phyloP scores from a whole-genome alignment of 1,284 basidiomycete species.

The Testicularia cyperi region DNA sequence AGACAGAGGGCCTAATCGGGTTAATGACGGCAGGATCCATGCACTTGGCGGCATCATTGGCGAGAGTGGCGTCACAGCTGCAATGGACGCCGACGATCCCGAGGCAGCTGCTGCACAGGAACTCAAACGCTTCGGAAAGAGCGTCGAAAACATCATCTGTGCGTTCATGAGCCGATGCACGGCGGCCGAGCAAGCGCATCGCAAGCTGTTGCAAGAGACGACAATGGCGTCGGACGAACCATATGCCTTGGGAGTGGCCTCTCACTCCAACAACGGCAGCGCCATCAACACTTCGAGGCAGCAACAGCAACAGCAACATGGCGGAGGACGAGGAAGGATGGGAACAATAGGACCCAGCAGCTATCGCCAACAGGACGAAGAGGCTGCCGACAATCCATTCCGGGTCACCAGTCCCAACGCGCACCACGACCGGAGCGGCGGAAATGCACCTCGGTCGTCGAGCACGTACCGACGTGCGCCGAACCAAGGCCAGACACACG shows the following conservation, averaged over 20 bases:
- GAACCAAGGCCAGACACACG: constrained; percentile 4
- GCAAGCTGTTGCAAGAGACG: neutral
- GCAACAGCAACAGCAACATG: too few species aligned
- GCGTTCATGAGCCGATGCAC: constrained; percentile 51
- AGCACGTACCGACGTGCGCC: constrained; percentile 1
- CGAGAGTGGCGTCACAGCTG: constrained; percentile 30
- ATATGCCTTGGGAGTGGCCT: too few species aligned
- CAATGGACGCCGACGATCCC: constrained; percentile 44
- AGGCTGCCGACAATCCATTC: constrained; percentile 10
- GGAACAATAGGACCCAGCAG: neutral
- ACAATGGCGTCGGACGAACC: too few species aligned
- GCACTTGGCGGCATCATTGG: constrained; percentile 43
- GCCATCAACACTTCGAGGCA: too few species aligned
- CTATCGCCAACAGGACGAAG: neutral
- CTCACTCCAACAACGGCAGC: too few species aligned
- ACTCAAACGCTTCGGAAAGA: constrained; percentile 47
- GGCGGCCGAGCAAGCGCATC: constrained; percentile 3
- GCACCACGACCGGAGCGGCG: neutral
- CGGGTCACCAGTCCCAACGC: constrained; percentile 2
- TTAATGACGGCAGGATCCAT: constrained; percentile 38
- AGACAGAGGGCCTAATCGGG: constrained; percentile 39
- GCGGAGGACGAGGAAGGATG: too few species aligned
- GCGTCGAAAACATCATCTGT: constrained; percentile 54
- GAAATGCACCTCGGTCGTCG: neutral
- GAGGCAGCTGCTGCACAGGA: constrained; percentile 45